phyloP scores from a whole-genome alignment of 345 rosid species.

The Reutealis trisperma region DNA sequence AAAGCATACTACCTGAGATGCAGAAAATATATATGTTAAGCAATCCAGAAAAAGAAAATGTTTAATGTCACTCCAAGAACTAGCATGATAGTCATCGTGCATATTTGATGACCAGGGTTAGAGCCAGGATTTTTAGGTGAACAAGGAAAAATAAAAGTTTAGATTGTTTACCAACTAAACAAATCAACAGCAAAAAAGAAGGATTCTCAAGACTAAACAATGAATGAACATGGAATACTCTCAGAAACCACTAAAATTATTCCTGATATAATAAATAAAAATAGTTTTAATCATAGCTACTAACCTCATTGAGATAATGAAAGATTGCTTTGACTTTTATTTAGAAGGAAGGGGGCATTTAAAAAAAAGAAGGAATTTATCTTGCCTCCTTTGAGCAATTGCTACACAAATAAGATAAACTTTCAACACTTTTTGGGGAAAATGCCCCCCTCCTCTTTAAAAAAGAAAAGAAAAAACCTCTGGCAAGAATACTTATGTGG shows the following conservation, averaged over 20 bases:
- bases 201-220: not conserved
- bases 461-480: not conserved
- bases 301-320: not conserved
- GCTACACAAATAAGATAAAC: no score
- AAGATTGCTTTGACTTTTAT: no score
- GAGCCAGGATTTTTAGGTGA: not conserved
- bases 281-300: not conserved
- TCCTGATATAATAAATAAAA: no score
- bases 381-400: no score
- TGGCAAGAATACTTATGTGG: not conserved
- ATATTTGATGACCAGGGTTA: not conserved
- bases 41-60: not conserved
- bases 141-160: no score
- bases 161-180: not conserved
- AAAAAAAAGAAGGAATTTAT: no score
- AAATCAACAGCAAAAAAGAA: not conserved
- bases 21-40: slow-evolving; percentile 21
- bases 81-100: not conserved
- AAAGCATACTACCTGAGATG: slow-evolving; percentile 63
- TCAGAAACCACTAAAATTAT: not conserved
- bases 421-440: no score
- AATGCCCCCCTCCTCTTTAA: no score
- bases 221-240: not conserved
- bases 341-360: not conserved
- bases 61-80: not conserved